These are phyloP conservation scores for Chloroidium sp. DNA, from an alignment of 163 green algal genomes.

Conservation along the genomic window DNA sequence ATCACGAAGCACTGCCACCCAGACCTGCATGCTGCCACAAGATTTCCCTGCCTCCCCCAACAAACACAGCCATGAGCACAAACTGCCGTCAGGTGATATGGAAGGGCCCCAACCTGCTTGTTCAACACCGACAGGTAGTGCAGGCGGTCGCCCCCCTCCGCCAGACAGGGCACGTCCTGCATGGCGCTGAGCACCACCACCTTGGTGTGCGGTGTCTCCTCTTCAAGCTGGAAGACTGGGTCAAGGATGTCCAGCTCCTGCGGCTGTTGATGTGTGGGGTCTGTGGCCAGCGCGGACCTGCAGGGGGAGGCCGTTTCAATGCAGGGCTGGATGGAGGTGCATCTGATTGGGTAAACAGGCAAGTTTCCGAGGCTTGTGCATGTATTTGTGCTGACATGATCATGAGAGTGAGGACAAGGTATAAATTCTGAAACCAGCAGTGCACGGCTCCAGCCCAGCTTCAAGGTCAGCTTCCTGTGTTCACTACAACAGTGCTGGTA, in stretches of 20 bases:
- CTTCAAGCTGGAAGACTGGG: background rate
- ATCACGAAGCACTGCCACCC: too few species aligned
- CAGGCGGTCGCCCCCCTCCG: conserved; percentile 2
- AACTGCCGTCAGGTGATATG: too few species aligned
- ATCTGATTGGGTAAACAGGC: too few species aligned
- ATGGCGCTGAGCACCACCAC: background rate
- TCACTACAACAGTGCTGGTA: background rate
- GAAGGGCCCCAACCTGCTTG: background rate
- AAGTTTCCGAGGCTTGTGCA: background rate
- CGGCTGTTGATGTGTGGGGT: background rate
- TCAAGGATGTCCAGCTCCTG: background rate
- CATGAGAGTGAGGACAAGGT: too few species aligned
- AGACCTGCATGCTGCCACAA: too few species aligned
- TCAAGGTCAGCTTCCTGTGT: background rate
- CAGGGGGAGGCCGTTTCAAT: background rate
- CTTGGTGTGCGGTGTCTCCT: background rate
- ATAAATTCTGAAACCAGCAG: too few species aligned
- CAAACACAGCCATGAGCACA: too few species aligned
- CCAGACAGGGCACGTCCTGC: background rate
- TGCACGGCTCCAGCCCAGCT: too few species aligned
- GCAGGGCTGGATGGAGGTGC: background rate
- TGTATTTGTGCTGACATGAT: background rate
- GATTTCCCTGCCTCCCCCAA: too few species aligned
- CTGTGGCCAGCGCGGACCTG: background rate
- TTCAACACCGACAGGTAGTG: conserved; percentile 6